Evolutionary conservation across 257 asterid genomes (phyloP).

Genomic region (Sherardia arvensis): DNA sequence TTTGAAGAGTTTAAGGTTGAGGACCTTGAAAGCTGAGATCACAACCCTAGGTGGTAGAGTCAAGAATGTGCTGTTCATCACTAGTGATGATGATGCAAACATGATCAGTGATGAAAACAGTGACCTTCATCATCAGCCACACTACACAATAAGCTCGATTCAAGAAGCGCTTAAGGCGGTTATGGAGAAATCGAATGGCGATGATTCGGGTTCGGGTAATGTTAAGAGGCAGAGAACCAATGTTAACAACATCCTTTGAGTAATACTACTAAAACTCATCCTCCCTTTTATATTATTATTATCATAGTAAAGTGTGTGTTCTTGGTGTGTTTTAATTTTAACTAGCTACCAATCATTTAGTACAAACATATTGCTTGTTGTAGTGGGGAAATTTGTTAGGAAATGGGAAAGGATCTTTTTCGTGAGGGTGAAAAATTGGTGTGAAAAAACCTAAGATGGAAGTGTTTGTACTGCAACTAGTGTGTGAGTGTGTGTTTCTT

Average conservation of each 20-base stretch:
- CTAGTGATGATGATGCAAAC: conserved; percentile 37
- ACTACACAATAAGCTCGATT: conserved; percentile 38
- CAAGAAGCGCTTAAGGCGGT: conserved; percentile 80
- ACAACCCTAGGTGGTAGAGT: conserved; percentile 77
- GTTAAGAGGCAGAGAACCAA: conserved; percentile 77
- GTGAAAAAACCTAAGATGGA: conserved; percentile 24
- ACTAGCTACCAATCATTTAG: conserved; percentile 6
- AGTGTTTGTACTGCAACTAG: conserved; percentile 2
- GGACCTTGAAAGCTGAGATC: conserved; percentile 68
- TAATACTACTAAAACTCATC: background rate
- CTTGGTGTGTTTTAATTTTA: background rate
- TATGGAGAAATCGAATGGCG: conserved; percentile 64
- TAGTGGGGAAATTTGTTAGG: background rate
- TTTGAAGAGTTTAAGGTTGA: conserved; percentile 48
- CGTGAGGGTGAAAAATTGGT: conserved; percentile 34
- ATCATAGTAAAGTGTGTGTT: background rate
- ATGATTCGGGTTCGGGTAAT: conserved; percentile 49
- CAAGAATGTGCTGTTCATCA: conserved; percentile 59
- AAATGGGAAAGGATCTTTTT: conserved; percentile 31
- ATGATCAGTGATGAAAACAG: background rate
- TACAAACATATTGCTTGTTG: conserved; percentile 9
- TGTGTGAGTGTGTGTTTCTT: background rate
- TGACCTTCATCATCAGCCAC: conserved; percentile 19
- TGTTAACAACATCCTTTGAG: conserved; percentile 38
- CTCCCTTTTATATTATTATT: background rate